These are phyloP conservation scores for Cutaneotrichosporon sp. DNA, from an alignment of 1,284 basidiomycete genomes.

Conservation along the genomic window DNA sequence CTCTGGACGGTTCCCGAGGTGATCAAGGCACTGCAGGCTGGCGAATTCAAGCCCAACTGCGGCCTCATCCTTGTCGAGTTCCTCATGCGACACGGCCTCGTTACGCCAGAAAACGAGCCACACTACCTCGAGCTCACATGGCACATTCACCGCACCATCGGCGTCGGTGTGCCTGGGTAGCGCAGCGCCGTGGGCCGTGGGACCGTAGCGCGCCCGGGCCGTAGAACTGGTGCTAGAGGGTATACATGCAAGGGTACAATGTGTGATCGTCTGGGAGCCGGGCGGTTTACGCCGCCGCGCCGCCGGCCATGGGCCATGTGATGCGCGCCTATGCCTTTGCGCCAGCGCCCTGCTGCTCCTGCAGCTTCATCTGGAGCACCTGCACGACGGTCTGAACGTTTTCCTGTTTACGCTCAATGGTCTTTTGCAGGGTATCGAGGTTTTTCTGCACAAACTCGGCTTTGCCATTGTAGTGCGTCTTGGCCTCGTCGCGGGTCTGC, in stretches of 20 bases:
- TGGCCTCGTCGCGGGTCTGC: constrained; percentile 72
- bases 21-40: constrained; percentile 47
- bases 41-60: constrained; percentile 56
- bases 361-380: constrained; percentile 70
- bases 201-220: neutral
- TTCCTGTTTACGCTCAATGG: constrained; percentile 81
- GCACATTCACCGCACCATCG: constrained; percentile 37
- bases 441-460: constrained; percentile 72
- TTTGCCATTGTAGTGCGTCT: constrained; percentile 69
- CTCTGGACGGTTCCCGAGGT: constrained; percentile 41
- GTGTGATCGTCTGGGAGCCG: neutral
- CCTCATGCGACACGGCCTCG: constrained; percentile 53
- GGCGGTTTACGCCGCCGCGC: neutral
- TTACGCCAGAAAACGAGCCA: constrained; percentile 53
- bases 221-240: neutral
- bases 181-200: no score
- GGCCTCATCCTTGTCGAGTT: constrained; percentile 56
- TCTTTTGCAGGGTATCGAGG: constrained; percentile 73
- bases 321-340: neutral
- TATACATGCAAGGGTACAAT: constrained; percentile 23
- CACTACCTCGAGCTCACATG: constrained; percentile 42
- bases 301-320: neutral
- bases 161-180: constrained; percentile 29
- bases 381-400: constrained; percentile 69
- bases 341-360: constrained; percentile 25